Conservation (phyloP, 2,329 filamentous ascomycete genomes). For the Stachybotrys chlorohalonatus region DNA sequence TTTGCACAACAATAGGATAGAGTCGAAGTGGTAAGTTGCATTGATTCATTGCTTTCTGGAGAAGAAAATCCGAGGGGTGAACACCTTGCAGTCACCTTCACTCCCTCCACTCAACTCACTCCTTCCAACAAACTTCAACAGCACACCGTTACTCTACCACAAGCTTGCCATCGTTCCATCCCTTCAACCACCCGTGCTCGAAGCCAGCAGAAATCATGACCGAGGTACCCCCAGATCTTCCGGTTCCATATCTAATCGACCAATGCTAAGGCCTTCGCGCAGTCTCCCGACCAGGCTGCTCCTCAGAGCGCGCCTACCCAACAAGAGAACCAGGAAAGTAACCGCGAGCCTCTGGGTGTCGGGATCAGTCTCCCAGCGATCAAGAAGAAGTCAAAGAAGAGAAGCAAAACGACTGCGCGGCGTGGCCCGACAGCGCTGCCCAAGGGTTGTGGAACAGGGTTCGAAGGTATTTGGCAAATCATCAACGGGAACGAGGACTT, state of each 20-base stretch:
- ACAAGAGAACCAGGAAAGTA: neutral
- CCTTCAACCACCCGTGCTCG: too few species aligned
- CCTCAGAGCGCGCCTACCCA: neutral
- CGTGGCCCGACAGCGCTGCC: conserved; percentile 31
- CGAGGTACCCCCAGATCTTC: too few species aligned
- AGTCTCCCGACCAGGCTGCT: neutral
- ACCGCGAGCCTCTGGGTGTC: neutral
- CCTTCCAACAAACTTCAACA: too few species aligned
- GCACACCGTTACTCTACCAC: too few species aligned
- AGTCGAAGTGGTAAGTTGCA: neutral
- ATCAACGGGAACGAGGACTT: neutral
- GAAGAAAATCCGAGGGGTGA: neutral
- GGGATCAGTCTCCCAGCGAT: neutral
- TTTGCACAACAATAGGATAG: neutral
- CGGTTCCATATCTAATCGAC: too few species aligned
- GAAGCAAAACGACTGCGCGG: conserved; percentile 6
- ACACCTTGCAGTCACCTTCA: neutral
- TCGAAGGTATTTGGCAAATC: conserved; percentile 46
- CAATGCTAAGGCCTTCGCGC: too few species aligned
- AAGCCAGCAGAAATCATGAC: too few species aligned
- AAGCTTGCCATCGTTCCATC: too few species aligned
- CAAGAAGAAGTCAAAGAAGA: conserved; percentile 10
- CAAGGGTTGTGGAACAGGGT: conserved; percentile 50
- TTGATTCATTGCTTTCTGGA: neutral
- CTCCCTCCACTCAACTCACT: too few species aligned